Evolutionary conservation across 2,329 filamentous ascomycete genomes (phyloP).

Genomic region (Ascochyta koolunga): DNA sequence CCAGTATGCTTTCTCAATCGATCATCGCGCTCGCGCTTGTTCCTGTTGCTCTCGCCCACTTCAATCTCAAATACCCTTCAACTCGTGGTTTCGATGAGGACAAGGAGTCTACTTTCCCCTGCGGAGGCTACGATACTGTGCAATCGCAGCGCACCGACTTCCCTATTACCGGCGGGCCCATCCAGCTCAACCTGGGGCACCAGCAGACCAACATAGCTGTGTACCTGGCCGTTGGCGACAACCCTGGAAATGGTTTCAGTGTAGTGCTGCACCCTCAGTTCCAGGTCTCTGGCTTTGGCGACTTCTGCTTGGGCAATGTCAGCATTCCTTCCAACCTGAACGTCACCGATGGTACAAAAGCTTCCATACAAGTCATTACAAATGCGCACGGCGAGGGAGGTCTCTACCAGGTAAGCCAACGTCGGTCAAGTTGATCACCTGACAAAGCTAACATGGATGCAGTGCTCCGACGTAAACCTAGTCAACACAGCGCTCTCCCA

Average conservation of each 20-base stretch:
- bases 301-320: slow-evolving; percentile 69
- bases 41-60: slow-evolving; percentile 60
- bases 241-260: slow-evolving; percentile 69
- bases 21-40: slow-evolving; percentile 51
- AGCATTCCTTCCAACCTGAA: slow-evolving; percentile 58
- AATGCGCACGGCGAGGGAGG: slow-evolving; percentile 64
- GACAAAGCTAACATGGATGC: slow-evolving; percentile 12
- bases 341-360: slow-evolving; percentile 65
- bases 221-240: slow-evolving; percentile 59
- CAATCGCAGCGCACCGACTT: slow-evolving; percentile 55
- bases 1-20: slow-evolving; percentile 41
- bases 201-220: slow-evolving; percentile 59
- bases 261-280: slow-evolving; percentile 67
- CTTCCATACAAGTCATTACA: slow-evolving; percentile 72
- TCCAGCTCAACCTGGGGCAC: slow-evolving; percentile 61
- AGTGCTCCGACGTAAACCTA: slow-evolving; percentile 79
- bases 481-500: slow-evolving; percentile 57
- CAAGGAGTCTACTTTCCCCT: slow-evolving; percentile 55
- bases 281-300: slow-evolving; percentile 65
- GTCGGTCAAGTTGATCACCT: neutral
- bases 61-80: slow-evolving; percentile 60
- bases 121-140: slow-evolving; percentile 57
- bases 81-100: slow-evolving; percentile 58
- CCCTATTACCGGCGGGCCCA: slow-evolving; percentile 57
- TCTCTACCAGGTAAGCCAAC: slow-evolving; percentile 64